Evolutionary conservation across 2,329 filamentous ascomycete species (phyloP).

Genomic region (Cercospora beticola): DNA sequence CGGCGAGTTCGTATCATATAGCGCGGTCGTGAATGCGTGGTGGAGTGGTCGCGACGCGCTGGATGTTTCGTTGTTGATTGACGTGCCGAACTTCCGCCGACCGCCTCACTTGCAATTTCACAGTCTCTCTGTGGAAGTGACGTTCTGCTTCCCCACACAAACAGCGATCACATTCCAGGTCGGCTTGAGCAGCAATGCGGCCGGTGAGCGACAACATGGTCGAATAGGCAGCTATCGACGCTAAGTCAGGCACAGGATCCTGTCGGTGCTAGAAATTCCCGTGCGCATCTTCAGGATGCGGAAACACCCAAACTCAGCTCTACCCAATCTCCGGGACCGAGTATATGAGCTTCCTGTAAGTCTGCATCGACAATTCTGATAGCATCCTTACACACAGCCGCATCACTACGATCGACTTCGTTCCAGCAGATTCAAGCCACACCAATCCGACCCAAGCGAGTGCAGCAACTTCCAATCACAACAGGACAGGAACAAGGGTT

Average conservation of each 20-base stretch:
- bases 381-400: neutral
- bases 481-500: neutral
- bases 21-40: neutral
- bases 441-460: no score
- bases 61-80: neutral
- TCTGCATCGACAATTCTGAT: neutral
- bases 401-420: no score
- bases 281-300: neutral
- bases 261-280: conserved; percentile 5
- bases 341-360: neutral
- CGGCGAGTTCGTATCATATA: conserved; percentile 23
- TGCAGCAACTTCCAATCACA: neutral
- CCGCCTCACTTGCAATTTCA: conserved; percentile 2
- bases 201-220: neutral
- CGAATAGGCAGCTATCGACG: neutral
- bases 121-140: neutral
- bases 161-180: neutral
- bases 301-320: neutral
- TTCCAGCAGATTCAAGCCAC: no score
- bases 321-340: neutral
- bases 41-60: conserved; percentile 5
- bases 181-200: neutral
- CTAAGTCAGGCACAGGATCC: neutral
- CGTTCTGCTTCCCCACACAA: neutral
- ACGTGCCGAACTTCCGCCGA: neutral